Evolutionary conservation across 257 asterid species (phyloP).

Genomic region (Solanum paucissectum): DNA sequence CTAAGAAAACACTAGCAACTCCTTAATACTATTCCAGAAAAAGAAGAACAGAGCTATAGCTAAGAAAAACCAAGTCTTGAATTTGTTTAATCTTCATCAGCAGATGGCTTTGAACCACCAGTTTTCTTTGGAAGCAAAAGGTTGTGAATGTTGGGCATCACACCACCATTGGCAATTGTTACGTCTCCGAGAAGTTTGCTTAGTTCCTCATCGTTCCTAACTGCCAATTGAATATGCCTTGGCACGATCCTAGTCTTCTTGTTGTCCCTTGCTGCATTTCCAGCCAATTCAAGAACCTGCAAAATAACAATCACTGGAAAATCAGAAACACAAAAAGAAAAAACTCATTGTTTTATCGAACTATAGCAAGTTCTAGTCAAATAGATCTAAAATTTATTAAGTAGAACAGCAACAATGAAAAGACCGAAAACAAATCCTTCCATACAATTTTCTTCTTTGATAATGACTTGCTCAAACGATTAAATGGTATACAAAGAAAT

Average conservation of each 20-base stretch:
- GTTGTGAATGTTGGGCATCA: constrained; percentile 13
- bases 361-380: too few species aligned
- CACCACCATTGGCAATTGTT: constrained; percentile 8
- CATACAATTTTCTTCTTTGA: not conserved
- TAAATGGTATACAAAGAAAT: not conserved
- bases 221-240: constrained; percentile 9
- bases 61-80: not conserved
- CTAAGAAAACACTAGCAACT: not conserved
- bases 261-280: constrained; percentile 13
- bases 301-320: not conserved
- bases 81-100: not conserved
- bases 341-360: not conserved
- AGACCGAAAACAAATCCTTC: too few species aligned
- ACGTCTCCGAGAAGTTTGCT: constrained; percentile 11
- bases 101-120: constrained; percentile 4
- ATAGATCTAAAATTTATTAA: too few species aligned
- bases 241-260: constrained; percentile 8
- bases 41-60: not conserved
- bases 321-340: not conserved
- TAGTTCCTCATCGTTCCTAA: constrained; percentile 6
- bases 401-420: too few species aligned
- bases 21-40: not conserved
- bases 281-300: constrained; percentile 8
- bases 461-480: not conserved
- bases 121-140: constrained; percentile 11